A percentile compares a stretch with the other conserved stretches of the same genome.
phyloP scores from a whole-genome alignment of 495 filamentous ascomycete species.

The Podospora bellae-mahoneyi region DNA sequence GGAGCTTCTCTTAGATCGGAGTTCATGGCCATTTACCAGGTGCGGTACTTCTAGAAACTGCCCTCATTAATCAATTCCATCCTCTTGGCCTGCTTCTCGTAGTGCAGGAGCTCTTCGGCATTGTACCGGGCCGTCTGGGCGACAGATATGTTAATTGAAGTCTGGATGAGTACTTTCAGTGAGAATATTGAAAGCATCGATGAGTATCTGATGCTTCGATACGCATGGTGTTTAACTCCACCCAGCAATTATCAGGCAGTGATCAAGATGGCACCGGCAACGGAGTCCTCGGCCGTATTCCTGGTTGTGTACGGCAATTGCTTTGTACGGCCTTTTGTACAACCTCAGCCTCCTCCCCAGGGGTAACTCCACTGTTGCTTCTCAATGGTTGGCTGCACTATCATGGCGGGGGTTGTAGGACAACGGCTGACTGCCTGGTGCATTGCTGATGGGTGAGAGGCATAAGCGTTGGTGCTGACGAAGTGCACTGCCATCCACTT shows the following conservation, averaged over 20 bases:
- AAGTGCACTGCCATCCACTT: constrained; percentile 1
- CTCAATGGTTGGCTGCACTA: neutral
- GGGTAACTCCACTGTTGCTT: neutral
- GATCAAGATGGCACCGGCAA: neutral
- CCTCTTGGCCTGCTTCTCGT: neutral
- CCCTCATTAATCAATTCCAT: constrained; percentile 5
- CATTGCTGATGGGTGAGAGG: neutral
- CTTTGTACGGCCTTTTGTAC: neutral
- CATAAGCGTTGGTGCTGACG: neutral
- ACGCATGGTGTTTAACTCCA: neutral
- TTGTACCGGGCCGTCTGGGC: constrained; percentile 13
- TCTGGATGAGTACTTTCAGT: neutral
- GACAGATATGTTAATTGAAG: neutral
- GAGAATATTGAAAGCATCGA: neutral
- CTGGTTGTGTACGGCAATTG: neutral
- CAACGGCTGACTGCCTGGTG: constrained; percentile 1
- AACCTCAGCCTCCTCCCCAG: neutral
- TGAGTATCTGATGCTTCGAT: neutral
- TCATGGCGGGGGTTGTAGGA: neutral
- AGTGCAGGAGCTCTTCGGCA: constrained; percentile 6
- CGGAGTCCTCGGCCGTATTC: neutral
- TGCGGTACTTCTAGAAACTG: constrained; percentile 9
- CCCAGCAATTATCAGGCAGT: neutral
- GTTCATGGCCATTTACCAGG: constrained; percentile 6
- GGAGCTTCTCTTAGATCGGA: neutral